Evolutionary conservation across 129 eudicot species (phyloP).

Genomic region (Lonicera japonica): DNA sequence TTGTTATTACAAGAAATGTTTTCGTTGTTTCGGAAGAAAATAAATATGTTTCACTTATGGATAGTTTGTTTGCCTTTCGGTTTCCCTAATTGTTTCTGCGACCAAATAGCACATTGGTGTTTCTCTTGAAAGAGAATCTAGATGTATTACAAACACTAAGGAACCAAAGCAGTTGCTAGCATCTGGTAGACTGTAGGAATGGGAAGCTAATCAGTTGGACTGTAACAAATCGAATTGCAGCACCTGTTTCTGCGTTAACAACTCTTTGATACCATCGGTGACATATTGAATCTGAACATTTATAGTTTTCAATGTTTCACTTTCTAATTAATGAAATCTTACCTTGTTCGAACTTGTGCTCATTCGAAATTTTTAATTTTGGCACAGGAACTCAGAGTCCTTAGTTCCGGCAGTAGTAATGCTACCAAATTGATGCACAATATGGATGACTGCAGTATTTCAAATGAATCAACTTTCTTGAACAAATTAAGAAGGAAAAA

Average conservation of each 20-base stretch:
- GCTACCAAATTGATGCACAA: slow-evolving; percentile 14
- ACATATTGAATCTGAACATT: not conserved
- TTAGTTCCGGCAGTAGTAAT: slow-evolving; percentile 18
- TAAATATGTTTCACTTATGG: not conserved
- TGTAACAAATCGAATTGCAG: not conserved
- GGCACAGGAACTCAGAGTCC: slow-evolving; percentile 25
- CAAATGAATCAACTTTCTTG: slow-evolving; percentile 13
- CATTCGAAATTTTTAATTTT: slow-evolving; percentile 20
- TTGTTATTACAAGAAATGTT: not conserved
- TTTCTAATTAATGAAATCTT: not conserved
- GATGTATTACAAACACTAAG: not conserved
- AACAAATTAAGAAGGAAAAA: slow-evolving; percentile 17
- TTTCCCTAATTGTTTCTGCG: not conserved
- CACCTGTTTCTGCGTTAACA: not conserved
- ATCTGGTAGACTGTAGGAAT: too few relatives aligned
- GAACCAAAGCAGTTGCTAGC: not conserved
- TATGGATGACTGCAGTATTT: slow-evolving; percentile 26
- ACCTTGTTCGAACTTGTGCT: slow-evolving; percentile 1
- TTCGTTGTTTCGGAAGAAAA: not conserved
- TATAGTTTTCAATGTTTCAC: not conserved
- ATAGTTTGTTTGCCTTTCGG: not conserved
- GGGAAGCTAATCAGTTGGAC: too few relatives aligned
- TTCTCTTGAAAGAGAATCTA: not conserved
- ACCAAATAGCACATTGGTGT: not conserved
- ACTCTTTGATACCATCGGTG: not conserved